Evolutionary conservation across 1,284 basidiomycete species (phyloP).

Genomic region (Irpex rosettiformis): DNA sequence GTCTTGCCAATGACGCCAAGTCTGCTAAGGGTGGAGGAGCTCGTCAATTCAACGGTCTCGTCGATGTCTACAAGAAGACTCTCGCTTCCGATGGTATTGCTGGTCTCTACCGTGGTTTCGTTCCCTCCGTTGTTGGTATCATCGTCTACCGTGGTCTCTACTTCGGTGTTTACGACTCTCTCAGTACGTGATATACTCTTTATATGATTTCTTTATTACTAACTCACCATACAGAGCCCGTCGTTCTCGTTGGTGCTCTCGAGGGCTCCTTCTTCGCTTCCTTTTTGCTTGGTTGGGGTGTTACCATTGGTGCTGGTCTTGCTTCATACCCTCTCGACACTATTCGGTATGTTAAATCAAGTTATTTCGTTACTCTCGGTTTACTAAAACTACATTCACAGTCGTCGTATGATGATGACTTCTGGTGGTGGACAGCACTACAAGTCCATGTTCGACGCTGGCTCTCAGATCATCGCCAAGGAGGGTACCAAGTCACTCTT

Average conservation of each 20-base stretch:
- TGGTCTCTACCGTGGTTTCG: slow-evolving; percentile 94
- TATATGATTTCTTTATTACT: slow-evolving; percentile 13
- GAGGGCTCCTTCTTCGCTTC: slow-evolving; percentile 90
- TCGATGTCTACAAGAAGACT: slow-evolving; percentile 95
- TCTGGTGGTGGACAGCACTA: slow-evolving; percentile 83
- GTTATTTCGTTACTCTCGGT: slow-evolving; percentile 9
- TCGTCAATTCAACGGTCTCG: slow-evolving; percentile 93
- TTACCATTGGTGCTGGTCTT: slow-evolving; percentile 93
- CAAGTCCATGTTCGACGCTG: slow-evolving; percentile 90
- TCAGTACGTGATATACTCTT: slow-evolving; percentile 54
- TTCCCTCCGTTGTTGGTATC: slow-evolving; percentile 93
- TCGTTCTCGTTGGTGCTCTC: slow-evolving; percentile 85
- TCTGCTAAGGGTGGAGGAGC: slow-evolving; percentile 86
- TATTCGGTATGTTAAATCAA: slow-evolving; percentile 62
- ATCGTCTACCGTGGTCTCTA: slow-evolving; percentile 96
- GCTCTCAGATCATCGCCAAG: slow-evolving; percentile 82
- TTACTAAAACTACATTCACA: slow-evolving; percentile 27
- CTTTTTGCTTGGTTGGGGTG: slow-evolving; percentile 91
- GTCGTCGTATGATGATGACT: slow-evolving; percentile 97
- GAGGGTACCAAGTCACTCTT: slow-evolving; percentile 89
- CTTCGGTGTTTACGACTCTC: slow-evolving; percentile 93
- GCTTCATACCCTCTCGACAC: slow-evolving; percentile 95
- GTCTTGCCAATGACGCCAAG: slow-evolving; percentile 96
- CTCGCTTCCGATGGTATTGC: slow-evolving; percentile 85
- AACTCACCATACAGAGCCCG: slow-evolving; percentile 63